phyloP scores from a whole-genome alignment of 1,139 yeast species.

The Suhomyces bribrorum region DNA sequence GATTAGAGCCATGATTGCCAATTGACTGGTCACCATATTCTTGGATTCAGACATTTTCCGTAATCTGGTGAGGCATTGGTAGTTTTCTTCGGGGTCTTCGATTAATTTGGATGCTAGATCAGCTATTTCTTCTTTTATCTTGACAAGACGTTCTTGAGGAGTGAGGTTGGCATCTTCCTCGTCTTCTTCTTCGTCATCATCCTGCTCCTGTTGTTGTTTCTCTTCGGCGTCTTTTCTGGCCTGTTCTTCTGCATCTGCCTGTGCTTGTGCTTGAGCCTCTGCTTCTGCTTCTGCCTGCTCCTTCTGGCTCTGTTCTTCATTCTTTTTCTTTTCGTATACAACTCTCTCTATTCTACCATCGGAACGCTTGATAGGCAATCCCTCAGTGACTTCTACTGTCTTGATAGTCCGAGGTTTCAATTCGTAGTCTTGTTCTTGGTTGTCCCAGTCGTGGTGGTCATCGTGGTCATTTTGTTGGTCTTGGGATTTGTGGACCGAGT shows the following conservation, averaged over 20 bases:
- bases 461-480: too few species aligned
- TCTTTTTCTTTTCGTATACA: slow-evolving; percentile 36
- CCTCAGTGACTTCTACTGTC: slow-evolving; percentile 56
- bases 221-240: slow-evolving; percentile 22
- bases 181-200: slow-evolving; percentile 35
- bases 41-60: slow-evolving; percentile 70
- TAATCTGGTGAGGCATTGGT: slow-evolving; percentile 64
- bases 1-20: slow-evolving; percentile 75
- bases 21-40: slow-evolving; percentile 68
- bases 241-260: slow-evolving; percentile 11
- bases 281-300: slow-evolving; percentile 19
- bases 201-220: slow-evolving; percentile 19
- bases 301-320: slow-evolving; percentile 22
- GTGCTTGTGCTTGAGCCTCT: background rate
- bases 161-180: slow-evolving; percentile 51
- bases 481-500: slow-evolving; percentile 17
- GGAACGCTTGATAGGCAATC: slow-evolving; percentile 74
- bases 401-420: slow-evolving; percentile 51
- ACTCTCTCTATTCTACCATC: slow-evolving; percentile 75
- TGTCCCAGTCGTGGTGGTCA: too few species aligned
- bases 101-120: slow-evolving; percentile 72
- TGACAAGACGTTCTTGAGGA: slow-evolving; percentile 58
- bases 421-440: slow-evolving; percentile 72
- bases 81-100: slow-evolving; percentile 90
- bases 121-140: slow-evolving; percentile 82